Conservation (phyloP, 371 early-diverging fungal genomes). For the Mortierella sp. region DNA sequence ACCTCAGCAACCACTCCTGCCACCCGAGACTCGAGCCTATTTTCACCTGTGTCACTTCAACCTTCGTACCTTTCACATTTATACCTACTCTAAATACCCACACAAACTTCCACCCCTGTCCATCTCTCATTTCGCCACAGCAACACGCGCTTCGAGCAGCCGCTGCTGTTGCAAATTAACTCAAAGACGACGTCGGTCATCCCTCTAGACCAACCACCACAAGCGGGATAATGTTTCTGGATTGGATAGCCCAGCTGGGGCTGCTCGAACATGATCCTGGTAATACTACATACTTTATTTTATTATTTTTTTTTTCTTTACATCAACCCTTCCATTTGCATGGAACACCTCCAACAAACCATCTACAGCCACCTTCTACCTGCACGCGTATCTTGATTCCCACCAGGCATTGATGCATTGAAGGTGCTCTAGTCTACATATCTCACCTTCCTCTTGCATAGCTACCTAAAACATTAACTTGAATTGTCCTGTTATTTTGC, state of each 20-base stretch:
- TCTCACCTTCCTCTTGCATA: not conserved
- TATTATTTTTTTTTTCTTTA: not conserved
- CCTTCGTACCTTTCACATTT: not conserved
- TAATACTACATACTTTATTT: slow-evolving; percentile 36
- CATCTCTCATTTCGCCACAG: not conserved
- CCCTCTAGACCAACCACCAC: slow-evolving; percentile 1
- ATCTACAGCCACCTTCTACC: not conserved
- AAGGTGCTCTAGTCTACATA: not conserved
- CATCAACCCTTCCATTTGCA: not conserved
- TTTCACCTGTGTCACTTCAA: not conserved
- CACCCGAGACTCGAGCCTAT: not conserved
- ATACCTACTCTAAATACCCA: not conserved
- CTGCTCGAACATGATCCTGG: slow-evolving; percentile 78
- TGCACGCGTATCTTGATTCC: not conserved
- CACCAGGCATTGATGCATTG: not conserved
- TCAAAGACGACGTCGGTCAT: not conserved
- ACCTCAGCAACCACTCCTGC: not conserved
- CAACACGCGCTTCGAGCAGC: not conserved
- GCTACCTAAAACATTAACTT: not conserved
- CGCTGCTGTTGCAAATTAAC: not conserved
- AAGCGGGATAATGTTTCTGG: slow-evolving; percentile 71
- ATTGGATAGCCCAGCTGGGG: slow-evolving; percentile 76
- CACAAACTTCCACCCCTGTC: not conserved
- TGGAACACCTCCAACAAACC: not conserved
- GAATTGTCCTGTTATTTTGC: not conserved